Percentiles rank a stretch among this genome's conserved stretches.
Evolutionary conservation across 2,329 filamentous ascomycete genomes (phyloP).

Genomic region (Pyrenochaeta sp.): DNA sequence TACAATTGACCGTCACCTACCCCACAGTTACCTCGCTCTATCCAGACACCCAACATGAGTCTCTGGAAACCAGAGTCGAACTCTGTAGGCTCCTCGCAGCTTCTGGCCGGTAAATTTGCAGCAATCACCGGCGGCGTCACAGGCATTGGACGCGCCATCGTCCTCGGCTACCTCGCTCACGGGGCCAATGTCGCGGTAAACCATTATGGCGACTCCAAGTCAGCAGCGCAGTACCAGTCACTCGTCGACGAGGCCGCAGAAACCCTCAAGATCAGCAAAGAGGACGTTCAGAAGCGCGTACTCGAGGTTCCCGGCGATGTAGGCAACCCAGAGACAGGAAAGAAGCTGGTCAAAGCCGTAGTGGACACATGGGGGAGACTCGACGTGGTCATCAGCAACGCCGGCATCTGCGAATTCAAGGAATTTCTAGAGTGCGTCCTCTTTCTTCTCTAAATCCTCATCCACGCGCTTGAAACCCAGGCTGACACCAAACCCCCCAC

Average conservation of each 20-base stretch:
- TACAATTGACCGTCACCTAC: too few species aligned
- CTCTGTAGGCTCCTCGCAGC: slow-evolving; percentile 36
- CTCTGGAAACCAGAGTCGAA: slow-evolving; percentile 5
- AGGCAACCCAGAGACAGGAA: slow-evolving; percentile 74
- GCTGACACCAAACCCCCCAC: neutral
- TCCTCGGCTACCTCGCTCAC: slow-evolving; percentile 77
- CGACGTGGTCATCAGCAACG: slow-evolving; percentile 83
- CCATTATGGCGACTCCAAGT: slow-evolving; percentile 69
- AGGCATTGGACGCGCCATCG: slow-evolving; percentile 86
- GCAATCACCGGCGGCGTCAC: slow-evolving; percentile 88
- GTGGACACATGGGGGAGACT: slow-evolving; percentile 65
- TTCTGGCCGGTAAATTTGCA: slow-evolving; percentile 78
- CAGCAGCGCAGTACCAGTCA: slow-evolving; percentile 54
- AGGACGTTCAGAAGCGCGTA: slow-evolving; percentile 54
- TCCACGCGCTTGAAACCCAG: neutral
- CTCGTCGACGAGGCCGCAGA: slow-evolving; percentile 53
- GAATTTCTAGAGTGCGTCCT: slow-evolving; percentile 75
- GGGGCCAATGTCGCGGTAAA: slow-evolving; percentile 83
- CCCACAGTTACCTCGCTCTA: slow-evolving; percentile 10
- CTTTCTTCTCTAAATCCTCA: neutral
- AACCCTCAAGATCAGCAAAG: slow-evolving; percentile 18
- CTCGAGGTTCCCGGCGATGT: slow-evolving; percentile 80
- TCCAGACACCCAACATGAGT: slow-evolving; percentile 1
- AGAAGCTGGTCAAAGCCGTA: slow-evolving; percentile 70
- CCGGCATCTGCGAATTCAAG: slow-evolving; percentile 86